Evolutionary conservation across 2,329 filamentous ascomycete genomes (phyloP).

Genomic region (Diaporthe sp.): DNA sequence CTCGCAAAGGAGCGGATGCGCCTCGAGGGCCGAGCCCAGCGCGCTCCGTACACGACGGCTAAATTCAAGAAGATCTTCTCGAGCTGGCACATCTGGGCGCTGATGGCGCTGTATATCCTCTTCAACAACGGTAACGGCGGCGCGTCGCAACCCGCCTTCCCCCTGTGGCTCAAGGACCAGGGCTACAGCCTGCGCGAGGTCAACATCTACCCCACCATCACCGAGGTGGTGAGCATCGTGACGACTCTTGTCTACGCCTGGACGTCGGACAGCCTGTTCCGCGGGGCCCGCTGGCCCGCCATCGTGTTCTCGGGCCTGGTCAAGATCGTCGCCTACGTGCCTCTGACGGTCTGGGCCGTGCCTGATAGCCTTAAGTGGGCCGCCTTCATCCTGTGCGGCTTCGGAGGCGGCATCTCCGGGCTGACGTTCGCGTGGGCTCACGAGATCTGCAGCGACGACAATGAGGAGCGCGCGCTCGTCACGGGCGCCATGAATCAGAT

Average conservation of each 20-base stretch:
- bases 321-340: constrained; percentile 53
- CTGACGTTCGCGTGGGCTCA: constrained; percentile 60
- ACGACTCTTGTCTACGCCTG: constrained; percentile 73
- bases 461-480: constrained; percentile 74
- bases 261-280: constrained; percentile 70
- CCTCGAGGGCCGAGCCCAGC: constrained; percentile 56
- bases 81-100: constrained; percentile 72
- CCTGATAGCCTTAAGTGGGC: constrained; percentile 70
- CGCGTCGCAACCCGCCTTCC: constrained; percentile 64
- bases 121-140: constrained; percentile 70
- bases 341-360: constrained; percentile 56
- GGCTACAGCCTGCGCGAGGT: constrained; percentile 55
- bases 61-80: constrained; percentile 71
- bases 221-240: constrained; percentile 63
- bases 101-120: constrained; percentile 68
- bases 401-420: constrained; percentile 60
- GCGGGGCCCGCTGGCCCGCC: constrained; percentile 70
- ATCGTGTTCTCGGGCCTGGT: constrained; percentile 65
- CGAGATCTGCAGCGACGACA: constrained; percentile 60
- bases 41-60: constrained; percentile 50
- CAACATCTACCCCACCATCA: constrained; percentile 69
- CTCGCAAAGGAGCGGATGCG: constrained; percentile 53
- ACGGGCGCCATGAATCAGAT: constrained; percentile 75
- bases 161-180: constrained; percentile 57
- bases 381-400: constrained; percentile 66